Percentiles rank a stretch among this genome's conserved stretches.
Conservation (phyloP, 352 stramenopile species). For the Pythium phragmitis region DNA sequence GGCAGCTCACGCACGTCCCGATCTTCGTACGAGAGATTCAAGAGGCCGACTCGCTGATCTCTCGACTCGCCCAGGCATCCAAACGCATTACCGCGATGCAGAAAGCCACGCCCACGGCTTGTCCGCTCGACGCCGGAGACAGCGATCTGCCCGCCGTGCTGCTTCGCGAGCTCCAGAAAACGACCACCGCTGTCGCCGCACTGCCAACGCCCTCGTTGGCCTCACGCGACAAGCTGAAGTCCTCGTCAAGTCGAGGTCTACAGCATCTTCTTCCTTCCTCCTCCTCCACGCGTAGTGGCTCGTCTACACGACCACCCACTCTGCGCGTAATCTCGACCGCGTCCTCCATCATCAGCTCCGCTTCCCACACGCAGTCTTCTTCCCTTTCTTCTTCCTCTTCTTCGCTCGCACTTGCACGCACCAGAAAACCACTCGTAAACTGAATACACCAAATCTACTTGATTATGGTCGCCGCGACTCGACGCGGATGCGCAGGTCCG, state of each 20-base stretch:
- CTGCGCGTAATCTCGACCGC: neutral
- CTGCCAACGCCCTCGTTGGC: neutral
- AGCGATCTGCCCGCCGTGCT: constrained; percentile 1
- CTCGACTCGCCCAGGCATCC: neutral
- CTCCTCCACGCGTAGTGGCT: neutral
- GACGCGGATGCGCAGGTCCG: constrained; percentile 68
- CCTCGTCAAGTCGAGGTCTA: neutral
- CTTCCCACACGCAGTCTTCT: neutral
- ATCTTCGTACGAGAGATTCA: neutral
- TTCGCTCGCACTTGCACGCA: neutral
- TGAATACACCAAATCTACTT: neutral
- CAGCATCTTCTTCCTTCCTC: neutral
- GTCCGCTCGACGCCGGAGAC: neutral
- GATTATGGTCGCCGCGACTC: constrained; percentile 30
- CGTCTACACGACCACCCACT: neutral
- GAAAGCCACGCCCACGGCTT: neutral
- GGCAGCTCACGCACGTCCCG: neutral
- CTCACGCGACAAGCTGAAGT: neutral
- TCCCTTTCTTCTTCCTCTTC: constrained; percentile 1
- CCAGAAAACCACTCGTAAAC: neutral
- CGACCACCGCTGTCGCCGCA: neutral
- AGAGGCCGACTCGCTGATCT: neutral
- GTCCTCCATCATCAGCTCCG: neutral
- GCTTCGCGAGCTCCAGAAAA: constrained; percentile 2
- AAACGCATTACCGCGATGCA: neutral